Percentiles rank a stretch among this genome's conserved stretches.
Evolutionary conservation across 306 rosid genomes (phyloP).

Genomic region (Cicer chorassanicum): DNA sequence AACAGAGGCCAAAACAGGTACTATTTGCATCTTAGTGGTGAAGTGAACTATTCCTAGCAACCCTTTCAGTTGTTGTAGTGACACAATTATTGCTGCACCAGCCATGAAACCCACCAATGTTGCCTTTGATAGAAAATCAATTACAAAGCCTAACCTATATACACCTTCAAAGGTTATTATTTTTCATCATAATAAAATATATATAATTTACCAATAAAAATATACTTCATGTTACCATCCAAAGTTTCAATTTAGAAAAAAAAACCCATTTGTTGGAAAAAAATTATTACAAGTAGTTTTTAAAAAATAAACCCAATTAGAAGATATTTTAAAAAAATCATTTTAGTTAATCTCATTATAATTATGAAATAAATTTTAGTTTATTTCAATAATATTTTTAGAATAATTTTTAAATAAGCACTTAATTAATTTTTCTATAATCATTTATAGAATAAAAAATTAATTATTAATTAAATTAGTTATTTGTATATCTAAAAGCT

Average conservation of each 20-base stretch:
- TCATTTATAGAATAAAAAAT: not conserved
- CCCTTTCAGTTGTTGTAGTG: constrained; percentile 90
- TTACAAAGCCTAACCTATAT: constrained; percentile 85
- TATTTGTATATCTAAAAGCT: no score
- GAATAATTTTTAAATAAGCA: not conserved
- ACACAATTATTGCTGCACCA: constrained; percentile 96
- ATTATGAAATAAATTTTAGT: not conserved
- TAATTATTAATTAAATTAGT: not conserved
- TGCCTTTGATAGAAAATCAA: constrained; percentile 96
- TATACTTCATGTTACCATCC: not conserved
- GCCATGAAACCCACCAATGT: constrained; percentile 95
- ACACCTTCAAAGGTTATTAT: constrained; percentile 18
- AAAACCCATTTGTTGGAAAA: not conserved
- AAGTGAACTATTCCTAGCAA: constrained; percentile 86
- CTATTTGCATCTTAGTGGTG: constrained; percentile 82
- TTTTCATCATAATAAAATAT: no score
- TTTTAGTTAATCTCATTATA: not conserved
- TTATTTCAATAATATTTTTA: not conserved
- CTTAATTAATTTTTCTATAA: not conserved
- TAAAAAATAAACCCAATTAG: not conserved
- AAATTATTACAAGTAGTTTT: not conserved
- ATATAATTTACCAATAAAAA: not conserved
- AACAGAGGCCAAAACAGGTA: constrained; percentile 76
- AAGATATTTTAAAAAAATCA: not conserved
- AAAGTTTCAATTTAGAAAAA: not conserved